Conservation (phyloP, 2,329 filamentous ascomycete genomes). For the Trichophyton verrucosum region DNA sequence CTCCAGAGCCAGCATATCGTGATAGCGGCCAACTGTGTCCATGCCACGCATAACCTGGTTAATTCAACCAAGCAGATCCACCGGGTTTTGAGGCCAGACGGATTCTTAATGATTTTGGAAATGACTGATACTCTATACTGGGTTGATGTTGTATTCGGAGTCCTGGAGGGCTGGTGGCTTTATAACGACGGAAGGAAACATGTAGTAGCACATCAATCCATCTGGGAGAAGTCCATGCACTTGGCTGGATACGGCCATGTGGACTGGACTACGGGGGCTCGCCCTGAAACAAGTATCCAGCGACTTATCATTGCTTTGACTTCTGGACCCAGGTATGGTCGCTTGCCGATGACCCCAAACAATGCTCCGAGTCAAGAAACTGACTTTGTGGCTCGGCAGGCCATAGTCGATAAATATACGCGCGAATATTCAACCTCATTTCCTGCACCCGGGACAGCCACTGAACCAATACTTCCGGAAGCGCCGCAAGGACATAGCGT, state of each 20-base stretch:
- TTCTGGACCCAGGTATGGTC: conserved; percentile 7
- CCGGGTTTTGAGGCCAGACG: conserved; percentile 19
- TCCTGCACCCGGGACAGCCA: conserved; percentile 1
- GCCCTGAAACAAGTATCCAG: conserved; percentile 5
- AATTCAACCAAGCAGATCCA: conserved; percentile 15
- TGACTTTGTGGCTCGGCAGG: conserved; percentile 4
- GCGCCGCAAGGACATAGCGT: conserved; percentile 19
- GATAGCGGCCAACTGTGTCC: conserved; percentile 23
- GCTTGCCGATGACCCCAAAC: background rate
- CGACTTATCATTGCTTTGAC: conserved; percentile 6
- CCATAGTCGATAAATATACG: conserved; percentile 13
- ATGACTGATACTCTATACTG: conserved; percentile 21
- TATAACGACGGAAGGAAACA: conserved; percentile 18
- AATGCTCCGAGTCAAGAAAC: background rate
- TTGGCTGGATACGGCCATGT: conserved; percentile 6
- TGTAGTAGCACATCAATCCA: conserved; percentile 4
- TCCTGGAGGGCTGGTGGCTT: conserved; percentile 32
- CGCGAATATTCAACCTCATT: conserved; percentile 17
- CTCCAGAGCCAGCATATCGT: conserved; percentile 17
- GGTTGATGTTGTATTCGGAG: conserved; percentile 27
- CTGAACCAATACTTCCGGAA: background rate
- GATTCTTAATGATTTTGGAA: conserved; percentile 22
- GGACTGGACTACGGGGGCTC: conserved; percentile 5
- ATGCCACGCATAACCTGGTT: conserved; percentile 20
- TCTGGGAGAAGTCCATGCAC: conserved; percentile 5